Percentiles rank a stretch among this genome's conserved stretches.
Evolutionary conservation across 2,329 filamentous ascomycete species (phyloP).

Genomic region (Fusarium fujikuroi): DNA sequence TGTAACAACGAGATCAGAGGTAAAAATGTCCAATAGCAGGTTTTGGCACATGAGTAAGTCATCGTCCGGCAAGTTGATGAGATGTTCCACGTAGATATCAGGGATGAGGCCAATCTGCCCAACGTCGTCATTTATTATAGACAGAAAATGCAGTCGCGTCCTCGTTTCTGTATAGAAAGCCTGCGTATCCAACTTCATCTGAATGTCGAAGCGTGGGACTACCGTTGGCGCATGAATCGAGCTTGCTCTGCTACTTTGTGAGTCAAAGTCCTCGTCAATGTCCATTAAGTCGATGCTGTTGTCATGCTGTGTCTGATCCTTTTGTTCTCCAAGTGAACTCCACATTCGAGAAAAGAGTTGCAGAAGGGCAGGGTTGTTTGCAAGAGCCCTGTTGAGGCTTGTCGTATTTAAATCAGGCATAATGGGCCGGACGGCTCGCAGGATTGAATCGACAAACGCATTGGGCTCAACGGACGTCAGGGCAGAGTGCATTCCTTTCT

Average conservation of each 20-base stretch:
- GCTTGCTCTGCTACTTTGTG: slow-evolving; percentile 63
- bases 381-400: slow-evolving; percentile 52
- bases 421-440: slow-evolving; percentile 57
- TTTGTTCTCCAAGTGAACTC: slow-evolving; percentile 36
- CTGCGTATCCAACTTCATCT: slow-evolving; percentile 54
- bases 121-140: slow-evolving; percentile 54
- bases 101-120: slow-evolving; percentile 63
- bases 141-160: slow-evolving; percentile 59
- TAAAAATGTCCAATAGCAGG: slow-evolving; percentile 63
- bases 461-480: slow-evolving; percentile 58
- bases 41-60: slow-evolving; percentile 63
- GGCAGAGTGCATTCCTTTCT: slow-evolving; percentile 54
- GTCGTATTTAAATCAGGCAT: slow-evolving; percentile 57
- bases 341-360: slow-evolving; percentile 56
- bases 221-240: slow-evolving; percentile 50
- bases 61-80: slow-evolving; percentile 62
- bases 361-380: slow-evolving; percentile 55
- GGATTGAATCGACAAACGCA: slow-evolving; percentile 58
- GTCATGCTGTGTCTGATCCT: slow-evolving; percentile 42
- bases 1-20: slow-evolving; percentile 62
- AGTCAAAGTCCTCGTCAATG: slow-evolving; percentile 72
- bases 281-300: slow-evolving; percentile 69
- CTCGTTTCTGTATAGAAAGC: slow-evolving; percentile 62
- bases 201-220: slow-evolving; percentile 59
- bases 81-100: slow-evolving; percentile 59